Evolutionary conservation across 805 yeast genomes (phyloP).

Genomic region (Wickerhamiella sorbophila): DNA sequence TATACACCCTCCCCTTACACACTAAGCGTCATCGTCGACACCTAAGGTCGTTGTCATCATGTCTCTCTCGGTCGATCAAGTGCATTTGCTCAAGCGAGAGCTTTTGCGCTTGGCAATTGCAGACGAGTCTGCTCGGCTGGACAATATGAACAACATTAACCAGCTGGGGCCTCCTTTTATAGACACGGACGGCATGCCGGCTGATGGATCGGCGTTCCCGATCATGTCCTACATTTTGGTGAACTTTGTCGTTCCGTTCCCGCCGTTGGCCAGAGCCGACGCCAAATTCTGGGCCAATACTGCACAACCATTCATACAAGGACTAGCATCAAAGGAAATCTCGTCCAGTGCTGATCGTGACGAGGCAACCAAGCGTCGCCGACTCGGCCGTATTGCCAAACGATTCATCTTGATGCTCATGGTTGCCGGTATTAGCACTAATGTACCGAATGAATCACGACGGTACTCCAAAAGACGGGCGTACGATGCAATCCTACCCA

Average conservation of each 20-base stretch:
- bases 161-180: slow-evolving; percentile 69
- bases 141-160: slow-evolving; percentile 48
- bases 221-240: slow-evolving; percentile 51
- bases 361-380: slow-evolving; percentile 55
- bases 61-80: slow-evolving; percentile 45
- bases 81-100: slow-evolving; percentile 79
- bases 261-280: slow-evolving; percentile 39
- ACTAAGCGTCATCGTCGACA: too few relatives aligned
- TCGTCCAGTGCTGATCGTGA: slow-evolving; percentile 63
- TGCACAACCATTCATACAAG: slow-evolving; percentile 70
- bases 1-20: not conserved
- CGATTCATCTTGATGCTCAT: slow-evolving; percentile 51
- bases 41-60: slow-evolving; percentile 1
- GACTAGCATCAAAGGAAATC: slow-evolving; percentile 56
- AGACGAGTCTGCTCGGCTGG: slow-evolving; percentile 45
- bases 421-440: slow-evolving; percentile 59
- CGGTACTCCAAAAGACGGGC: not conserved
- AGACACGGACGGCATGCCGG: slow-evolving; percentile 29
- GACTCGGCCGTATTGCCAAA: slow-evolving; percentile 45
- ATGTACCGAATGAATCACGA: slow-evolving; percentile 5
- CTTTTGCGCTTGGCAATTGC: slow-evolving; percentile 47
- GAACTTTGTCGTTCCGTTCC: slow-evolving; percentile 53
- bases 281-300: slow-evolving; percentile 65
- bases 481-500: not conserved
- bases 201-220: slow-evolving; percentile 37